Percentiles rank a stretch among this genome's conserved stretches.
These are phyloP conservation scores for Fusarium zealandicum DNA, from an alignment of 2,329 filamentous ascomycete genomes.

Conservation along the genomic window DNA sequence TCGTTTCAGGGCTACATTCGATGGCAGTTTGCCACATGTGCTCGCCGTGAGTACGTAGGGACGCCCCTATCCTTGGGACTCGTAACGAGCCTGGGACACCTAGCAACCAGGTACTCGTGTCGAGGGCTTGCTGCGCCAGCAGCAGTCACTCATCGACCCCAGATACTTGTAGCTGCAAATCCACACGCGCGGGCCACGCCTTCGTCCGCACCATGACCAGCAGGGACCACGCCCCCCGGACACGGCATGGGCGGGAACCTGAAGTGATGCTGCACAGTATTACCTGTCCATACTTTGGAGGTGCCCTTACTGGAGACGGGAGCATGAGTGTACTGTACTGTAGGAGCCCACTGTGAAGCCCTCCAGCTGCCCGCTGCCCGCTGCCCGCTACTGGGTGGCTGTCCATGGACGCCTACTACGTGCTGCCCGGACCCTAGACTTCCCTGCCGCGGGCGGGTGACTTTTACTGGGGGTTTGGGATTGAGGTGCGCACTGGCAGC, in stretches of 20 bases:
- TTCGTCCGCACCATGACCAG: constrained; percentile 11
- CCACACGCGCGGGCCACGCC: constrained; percentile 24
- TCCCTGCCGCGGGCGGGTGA: constrained; percentile 1
- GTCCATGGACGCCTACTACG: constrained; percentile 8
- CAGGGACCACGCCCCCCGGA: constrained; percentile 12
- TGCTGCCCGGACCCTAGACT: constrained; percentile 9
- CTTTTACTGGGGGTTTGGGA: background rate
- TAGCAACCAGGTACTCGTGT: background rate
- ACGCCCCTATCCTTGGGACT: constrained; percentile 1
- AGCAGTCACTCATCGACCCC: constrained; percentile 18
- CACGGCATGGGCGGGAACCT: constrained; percentile 5
- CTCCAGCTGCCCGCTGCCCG: background rate
- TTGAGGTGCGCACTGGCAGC: constrained; percentile 11
- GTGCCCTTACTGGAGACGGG: background rate
- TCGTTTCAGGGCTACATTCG: constrained; percentile 21
- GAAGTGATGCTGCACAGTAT: constrained; percentile 8
- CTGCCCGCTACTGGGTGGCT: background rate
- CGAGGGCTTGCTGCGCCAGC: constrained; percentile 12
- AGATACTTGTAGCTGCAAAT: constrained; percentile 27
- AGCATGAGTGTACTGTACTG: background rate
- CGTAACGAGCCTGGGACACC: background rate
- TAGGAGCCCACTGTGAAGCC: constrained; percentile 4
- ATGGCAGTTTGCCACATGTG: constrained; percentile 5
- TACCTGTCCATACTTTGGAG: background rate
- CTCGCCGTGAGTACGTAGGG: background rate